Conservation (phyloP, 331 rosid genomes). For the Quercus lobata region DNA sequence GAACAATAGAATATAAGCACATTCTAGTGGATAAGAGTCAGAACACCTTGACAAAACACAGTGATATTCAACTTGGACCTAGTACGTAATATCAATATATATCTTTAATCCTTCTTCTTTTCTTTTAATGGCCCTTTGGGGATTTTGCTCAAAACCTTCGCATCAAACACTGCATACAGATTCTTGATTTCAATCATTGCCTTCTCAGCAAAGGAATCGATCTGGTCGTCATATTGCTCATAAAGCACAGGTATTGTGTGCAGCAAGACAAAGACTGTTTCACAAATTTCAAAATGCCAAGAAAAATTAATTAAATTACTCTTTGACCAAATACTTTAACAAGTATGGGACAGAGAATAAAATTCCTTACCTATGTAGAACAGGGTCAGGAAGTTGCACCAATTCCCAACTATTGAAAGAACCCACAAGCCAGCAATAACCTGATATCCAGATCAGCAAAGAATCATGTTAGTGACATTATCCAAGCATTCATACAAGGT, state of each 20-base stretch:
- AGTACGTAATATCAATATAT: conserved; percentile 3
- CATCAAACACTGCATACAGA: conserved; percentile 74
- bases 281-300: not conserved
- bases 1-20: not conserved
- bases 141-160: conserved; percentile 78
- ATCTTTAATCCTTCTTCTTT: conserved; percentile 53
- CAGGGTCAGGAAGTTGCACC: conserved; percentile 71
- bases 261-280: conserved; percentile 59
- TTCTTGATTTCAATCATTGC: conserved; percentile 73
- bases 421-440: conserved; percentile 62
- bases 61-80: conserved; percentile 7
- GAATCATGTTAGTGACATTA: not conserved
- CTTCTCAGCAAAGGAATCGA: conserved; percentile 74
- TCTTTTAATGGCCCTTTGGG: conserved; percentile 55
- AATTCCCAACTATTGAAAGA: conserved; percentile 61
- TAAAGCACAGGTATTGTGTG: conserved; percentile 73
- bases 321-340: not conserved
- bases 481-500: not conserved
- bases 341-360: not conserved
- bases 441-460: conserved; percentile 32
- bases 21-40: not conserved
- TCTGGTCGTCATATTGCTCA: conserved; percentile 76
- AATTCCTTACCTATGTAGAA: conserved; percentile 61
- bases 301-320: not conserved
- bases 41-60: not conserved